phyloP scores from a whole-genome alignment of 805 yeast species.

The Wickerhamiella sorbophila region DNA sequence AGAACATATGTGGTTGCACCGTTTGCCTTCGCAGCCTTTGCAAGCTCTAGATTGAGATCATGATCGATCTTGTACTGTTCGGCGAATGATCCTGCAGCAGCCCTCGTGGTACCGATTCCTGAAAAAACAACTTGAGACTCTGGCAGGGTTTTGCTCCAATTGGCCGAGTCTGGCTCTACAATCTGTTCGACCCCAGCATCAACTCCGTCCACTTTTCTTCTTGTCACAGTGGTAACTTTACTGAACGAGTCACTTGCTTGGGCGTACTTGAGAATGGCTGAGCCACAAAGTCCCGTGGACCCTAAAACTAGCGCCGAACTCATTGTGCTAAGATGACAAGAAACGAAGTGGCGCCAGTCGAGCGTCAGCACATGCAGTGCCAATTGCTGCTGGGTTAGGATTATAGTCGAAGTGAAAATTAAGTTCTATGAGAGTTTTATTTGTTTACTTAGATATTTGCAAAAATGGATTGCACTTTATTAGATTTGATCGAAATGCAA shows the following conservation, averaged over 20 bases:
- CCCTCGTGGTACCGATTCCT: slow-evolving; percentile 63
- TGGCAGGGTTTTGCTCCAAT: slow-evolving; percentile 36
- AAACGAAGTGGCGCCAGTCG: too few species aligned
- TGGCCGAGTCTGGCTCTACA: slow-evolving; percentile 32
- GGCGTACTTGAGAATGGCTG: slow-evolving; percentile 36
- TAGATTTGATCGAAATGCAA: neutral
- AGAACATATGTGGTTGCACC: slow-evolving; percentile 58
- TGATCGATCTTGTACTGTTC: slow-evolving; percentile 59
- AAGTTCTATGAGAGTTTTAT: too few species aligned
- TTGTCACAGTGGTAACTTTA: slow-evolving; percentile 32
- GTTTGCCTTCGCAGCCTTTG: slow-evolving; percentile 55
- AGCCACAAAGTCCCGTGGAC: slow-evolving; percentile 69
- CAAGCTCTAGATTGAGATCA: slow-evolving; percentile 53
- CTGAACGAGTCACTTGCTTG: slow-evolving; percentile 26
- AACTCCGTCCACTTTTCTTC: slow-evolving; percentile 10
- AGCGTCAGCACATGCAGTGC: too few species aligned
- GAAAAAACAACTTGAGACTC: slow-evolving; percentile 37
- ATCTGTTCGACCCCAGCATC: slow-evolving; percentile 26
- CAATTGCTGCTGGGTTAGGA: too few species aligned
- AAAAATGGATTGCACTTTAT: too few species aligned
- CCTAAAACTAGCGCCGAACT: slow-evolving; percentile 32
- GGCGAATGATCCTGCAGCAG: slow-evolving; percentile 57
- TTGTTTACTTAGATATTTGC: too few species aligned
- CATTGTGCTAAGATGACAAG: too few species aligned
- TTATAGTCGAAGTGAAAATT: too few species aligned